phyloP scores from a whole-genome alignment of 305 asterid genomes.

The Caryopteris hybrid region DNA sequence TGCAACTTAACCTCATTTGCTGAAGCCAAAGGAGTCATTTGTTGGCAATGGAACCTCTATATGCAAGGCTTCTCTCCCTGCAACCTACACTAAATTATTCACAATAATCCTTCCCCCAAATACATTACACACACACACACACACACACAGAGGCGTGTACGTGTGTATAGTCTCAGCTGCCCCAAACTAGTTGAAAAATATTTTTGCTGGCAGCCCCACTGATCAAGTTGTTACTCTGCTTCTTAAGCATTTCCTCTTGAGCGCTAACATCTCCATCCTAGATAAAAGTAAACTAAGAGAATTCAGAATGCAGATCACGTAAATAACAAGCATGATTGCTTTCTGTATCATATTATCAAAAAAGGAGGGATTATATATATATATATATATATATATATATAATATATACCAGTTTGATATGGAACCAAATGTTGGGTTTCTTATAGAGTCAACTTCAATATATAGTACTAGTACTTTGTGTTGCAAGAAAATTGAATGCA shows the following conservation, averaged over 20 bases:
- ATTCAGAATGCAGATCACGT: background rate
- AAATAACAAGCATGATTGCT: background rate
- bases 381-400: too few species aligned
- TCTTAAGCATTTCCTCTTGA: constrained; percentile 84
- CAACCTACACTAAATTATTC: background rate
- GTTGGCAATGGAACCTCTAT: too few species aligned
- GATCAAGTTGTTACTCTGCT: constrained; percentile 69
- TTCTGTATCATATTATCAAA: too few species aligned
- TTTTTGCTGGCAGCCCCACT: constrained; percentile 73
- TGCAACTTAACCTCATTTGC: too few species aligned
- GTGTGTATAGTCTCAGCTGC: constrained; percentile 26
- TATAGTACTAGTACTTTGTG: too few species aligned
- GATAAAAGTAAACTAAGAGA: background rate
- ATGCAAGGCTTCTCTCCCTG: background rate
- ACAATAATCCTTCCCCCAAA: background rate
- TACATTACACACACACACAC: too few species aligned
- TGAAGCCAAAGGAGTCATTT: too few species aligned
- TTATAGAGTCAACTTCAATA: too few species aligned
- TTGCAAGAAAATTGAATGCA: too few species aligned
- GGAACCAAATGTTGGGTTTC: too few species aligned
- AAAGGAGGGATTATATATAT: too few species aligned
- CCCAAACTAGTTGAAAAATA: constrained; percentile 79
- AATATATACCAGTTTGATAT: too few species aligned
- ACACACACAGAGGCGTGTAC: background rate
- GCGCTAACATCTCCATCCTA: constrained; percentile 62